Evolutionary conservation across 164 flowering plant genomes (phyloP).

Genomic region (Tetrastigma voinierianum): DNA sequence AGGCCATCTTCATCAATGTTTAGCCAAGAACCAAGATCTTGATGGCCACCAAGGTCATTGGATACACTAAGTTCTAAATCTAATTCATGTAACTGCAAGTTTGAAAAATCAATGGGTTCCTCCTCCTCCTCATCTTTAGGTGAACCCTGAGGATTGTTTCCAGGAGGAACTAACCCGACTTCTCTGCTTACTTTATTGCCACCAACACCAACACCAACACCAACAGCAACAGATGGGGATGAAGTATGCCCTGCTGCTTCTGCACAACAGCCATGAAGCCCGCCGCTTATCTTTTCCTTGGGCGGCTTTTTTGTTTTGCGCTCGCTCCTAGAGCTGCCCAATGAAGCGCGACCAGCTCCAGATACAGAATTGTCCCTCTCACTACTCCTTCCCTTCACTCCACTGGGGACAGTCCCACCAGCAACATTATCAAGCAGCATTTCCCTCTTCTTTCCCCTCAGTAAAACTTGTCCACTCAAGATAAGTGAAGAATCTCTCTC

Average conservation of each 20-base stretch:
- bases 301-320: constrained; percentile 29
- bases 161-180: constrained; percentile 13
- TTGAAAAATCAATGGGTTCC: constrained; percentile 39
- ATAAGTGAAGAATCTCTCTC: constrained; percentile 17
- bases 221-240: constrained; percentile 18
- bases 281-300: constrained; percentile 32
- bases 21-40: constrained; percentile 26
- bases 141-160: constrained; percentile 20
- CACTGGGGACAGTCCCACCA: constrained; percentile 16
- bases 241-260: constrained; percentile 26
- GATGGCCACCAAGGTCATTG: constrained; percentile 28
- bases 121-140: constrained; percentile 31
- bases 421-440: constrained; percentile 27
- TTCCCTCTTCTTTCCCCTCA: constrained; percentile 26
- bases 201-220: constrained; percentile 17
- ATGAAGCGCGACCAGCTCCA: constrained; percentile 9
- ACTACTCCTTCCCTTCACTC: constrained; percentile 29
- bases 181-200: constrained; percentile 23
- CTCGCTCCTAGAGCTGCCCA: constrained; percentile 16
- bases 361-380: constrained; percentile 21
- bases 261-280: constrained; percentile 24
- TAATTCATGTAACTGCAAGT: constrained; percentile 39
- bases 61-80: constrained; percentile 39
- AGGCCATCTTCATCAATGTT: constrained; percentile 46
- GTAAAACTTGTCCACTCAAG: constrained; percentile 14